Base-by-base conservation (phyloP, 768 basidiomycete species). In the Naganishia friedmannii region DNA sequence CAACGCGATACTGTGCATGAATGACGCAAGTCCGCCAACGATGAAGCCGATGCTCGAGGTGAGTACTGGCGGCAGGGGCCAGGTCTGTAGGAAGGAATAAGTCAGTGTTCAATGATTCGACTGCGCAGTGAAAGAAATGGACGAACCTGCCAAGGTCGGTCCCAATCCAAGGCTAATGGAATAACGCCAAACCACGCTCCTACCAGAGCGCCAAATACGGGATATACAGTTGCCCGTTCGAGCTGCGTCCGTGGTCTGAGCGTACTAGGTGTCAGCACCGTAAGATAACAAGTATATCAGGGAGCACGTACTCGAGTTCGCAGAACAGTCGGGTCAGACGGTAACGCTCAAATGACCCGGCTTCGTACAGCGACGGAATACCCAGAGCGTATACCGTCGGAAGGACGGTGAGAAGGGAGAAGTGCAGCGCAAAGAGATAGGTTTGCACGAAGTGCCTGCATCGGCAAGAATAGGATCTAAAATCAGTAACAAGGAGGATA, bases 141-240 rank as follows among this genome's bases (percentile, higher is more conserved):
- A 82, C 86, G 68, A 66, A 91, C 93, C 89, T 97, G 95, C 94
- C 94, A 97, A 8, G 94, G 92, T 45, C 92, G 86, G 77, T 93
- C 93, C 95, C 95, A 98, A 81, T 98, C 95, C 21, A 98, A 86
- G 0, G 92, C 90, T 55, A 93, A 88, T 1, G 92, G 91, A 55
- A 94, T 84, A 12, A 86, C 87, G 19, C 93, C 93, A 17, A 85
- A 42, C 94, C 93, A 96, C 53, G 86, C 84, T 6, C 94, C 95
- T 23, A 88, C 32, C 53, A 90, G 73, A 0, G 90, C 83, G 48
- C 91, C 91, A 29, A 89, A 76, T 13, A 86, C 86, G 19, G 95
- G 91, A 75, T 91, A 93, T 21, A 94, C 86, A 26, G 95, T 79
- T 0, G 88, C 87, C 65, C 89, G 84, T 79, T 97, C 95, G 31